Evolutionary conservation across 306 rosid species (phyloP).

Genomic region (Quercus ilex): DNA sequence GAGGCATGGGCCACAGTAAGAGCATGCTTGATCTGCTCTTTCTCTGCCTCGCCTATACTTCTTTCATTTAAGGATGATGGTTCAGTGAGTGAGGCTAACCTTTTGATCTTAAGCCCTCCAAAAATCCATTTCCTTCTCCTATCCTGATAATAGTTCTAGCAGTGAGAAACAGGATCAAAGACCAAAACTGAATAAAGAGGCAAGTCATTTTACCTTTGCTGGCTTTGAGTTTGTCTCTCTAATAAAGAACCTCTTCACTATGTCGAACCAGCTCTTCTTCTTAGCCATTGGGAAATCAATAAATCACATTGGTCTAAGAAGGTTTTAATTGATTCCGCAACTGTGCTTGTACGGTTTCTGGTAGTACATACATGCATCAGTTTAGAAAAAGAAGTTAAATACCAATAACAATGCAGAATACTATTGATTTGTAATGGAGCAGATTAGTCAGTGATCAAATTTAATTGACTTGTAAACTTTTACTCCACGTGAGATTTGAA

Average conservation of each 20-base stretch:
- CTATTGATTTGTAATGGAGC: background rate
- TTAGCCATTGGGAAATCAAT: constrained; percentile 55
- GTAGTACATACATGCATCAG: background rate
- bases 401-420: background rate
- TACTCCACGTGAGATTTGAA: background rate
- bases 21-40: constrained; percentile 59
- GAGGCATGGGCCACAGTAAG: constrained; percentile 58
- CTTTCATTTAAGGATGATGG: constrained; percentile 30
- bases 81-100: constrained; percentile 51
- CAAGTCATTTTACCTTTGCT: constrained; percentile 47
- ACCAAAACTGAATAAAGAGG: background rate
- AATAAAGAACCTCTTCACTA: constrained; percentile 66
- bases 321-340: constrained; percentile 21
- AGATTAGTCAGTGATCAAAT: background rate
- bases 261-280: constrained; percentile 74
- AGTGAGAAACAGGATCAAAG: constrained; percentile 19
- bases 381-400: background rate
- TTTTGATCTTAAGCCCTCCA: constrained; percentile 60
- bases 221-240: constrained; percentile 56
- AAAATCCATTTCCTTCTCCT: constrained; percentile 78
- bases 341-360: constrained; percentile 10
- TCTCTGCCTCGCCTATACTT: constrained; percentile 38
- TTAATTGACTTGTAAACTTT: background rate
- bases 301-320: constrained; percentile 23
- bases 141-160: constrained; percentile 31